A percentile compares a stretch with the other conserved stretches of the same genome.
phyloP scores from a whole-genome alignment of 345 rosid species.

The Salix exigua region DNA sequence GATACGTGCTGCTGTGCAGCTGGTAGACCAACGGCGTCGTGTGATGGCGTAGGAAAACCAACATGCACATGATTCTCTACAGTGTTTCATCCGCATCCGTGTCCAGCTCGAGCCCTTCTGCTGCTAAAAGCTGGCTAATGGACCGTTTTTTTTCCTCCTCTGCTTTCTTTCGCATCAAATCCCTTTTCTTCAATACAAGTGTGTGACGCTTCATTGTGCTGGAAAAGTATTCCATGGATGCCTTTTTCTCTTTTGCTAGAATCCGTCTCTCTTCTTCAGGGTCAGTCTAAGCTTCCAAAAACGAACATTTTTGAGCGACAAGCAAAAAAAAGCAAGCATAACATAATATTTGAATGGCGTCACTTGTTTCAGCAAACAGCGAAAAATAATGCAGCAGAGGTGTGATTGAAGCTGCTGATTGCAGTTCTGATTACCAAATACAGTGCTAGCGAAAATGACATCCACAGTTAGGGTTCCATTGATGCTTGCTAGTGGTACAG shows the following conservation, averaged over 20 bases:
- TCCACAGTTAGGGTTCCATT: too few species aligned
- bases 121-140: slow-evolving; percentile 70
- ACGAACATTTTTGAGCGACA: not conserved
- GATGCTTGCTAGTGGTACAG: too few species aligned
- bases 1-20: not conserved
- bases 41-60: not conserved
- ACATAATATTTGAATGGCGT: not conserved
- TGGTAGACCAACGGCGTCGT: not conserved
- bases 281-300: slow-evolving; percentile 49
- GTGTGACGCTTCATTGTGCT: slow-evolving; percentile 78
- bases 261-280: slow-evolving; percentile 88
- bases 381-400: not conserved
- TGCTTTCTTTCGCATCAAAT: slow-evolving; percentile 77
- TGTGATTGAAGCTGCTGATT: too few species aligned
- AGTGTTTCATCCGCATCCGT: slow-evolving; percentile 46
- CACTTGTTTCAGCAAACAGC: not conserved
- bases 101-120: slow-evolving; percentile 93
- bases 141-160: slow-evolving; percentile 66
- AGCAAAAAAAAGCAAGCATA: not conserved
- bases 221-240: slow-evolving; percentile 57
- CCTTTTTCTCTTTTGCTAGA: slow-evolving; percentile 75
- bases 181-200: slow-evolving; percentile 77
- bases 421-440: not conserved
- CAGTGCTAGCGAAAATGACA: not conserved
- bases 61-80: not conserved